Conservation (phyloP, 2,329 filamentous ascomycete genomes). For the Niveomyces coronatus region DNA sequence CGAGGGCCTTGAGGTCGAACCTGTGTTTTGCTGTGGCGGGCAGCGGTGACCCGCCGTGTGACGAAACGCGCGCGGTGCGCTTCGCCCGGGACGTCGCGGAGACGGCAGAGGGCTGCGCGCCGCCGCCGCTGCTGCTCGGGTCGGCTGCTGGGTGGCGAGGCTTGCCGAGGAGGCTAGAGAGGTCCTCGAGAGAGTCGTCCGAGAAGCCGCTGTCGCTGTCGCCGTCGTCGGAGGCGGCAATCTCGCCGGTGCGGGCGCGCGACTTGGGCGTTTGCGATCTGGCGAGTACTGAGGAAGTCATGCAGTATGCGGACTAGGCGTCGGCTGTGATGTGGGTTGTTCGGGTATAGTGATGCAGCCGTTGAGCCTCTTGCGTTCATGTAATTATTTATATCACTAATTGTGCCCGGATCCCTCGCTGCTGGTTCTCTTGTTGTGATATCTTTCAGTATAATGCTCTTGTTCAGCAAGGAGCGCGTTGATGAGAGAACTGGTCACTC, state of each 20-base stretch:
- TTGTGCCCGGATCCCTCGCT: no score
- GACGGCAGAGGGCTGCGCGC: slow-evolving; percentile 10
- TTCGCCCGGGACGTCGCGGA: slow-evolving; percentile 11
- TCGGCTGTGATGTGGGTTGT: neutral
- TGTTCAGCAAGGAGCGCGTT: no score
- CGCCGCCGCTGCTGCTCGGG: neutral
- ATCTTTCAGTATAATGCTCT: no score
- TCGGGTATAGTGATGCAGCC: no score
- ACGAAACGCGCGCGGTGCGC: slow-evolving; percentile 35
- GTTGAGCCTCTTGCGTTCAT: no score
- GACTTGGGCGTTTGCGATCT: slow-evolving; percentile 30
- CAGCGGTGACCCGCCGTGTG: slow-evolving; percentile 36
- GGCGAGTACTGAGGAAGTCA: slow-evolving; percentile 18
- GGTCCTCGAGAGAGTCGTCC: slow-evolving; percentile 46
- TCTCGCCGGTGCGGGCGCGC: slow-evolving; percentile 29
- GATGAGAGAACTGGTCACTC: no score
- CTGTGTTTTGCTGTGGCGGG: slow-evolving; percentile 46
- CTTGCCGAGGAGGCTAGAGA: slow-evolving; percentile 27
- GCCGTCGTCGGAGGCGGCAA: slow-evolving; percentile 65
- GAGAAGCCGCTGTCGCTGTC: slow-evolving; percentile 43
- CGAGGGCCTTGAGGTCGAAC: slow-evolving; percentile 52
- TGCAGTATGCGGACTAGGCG: no score
- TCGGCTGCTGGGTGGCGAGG: slow-evolving; percentile 13
- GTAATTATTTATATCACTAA: no score
- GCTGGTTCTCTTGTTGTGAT: no score